A percentile compares a stretch with the other conserved stretches of the same genome.
These are phyloP conservation scores for Cyberlindnera mrakii DNA, from an alignment of 805 yeast genomes.

Conservation along the genomic window DNA sequence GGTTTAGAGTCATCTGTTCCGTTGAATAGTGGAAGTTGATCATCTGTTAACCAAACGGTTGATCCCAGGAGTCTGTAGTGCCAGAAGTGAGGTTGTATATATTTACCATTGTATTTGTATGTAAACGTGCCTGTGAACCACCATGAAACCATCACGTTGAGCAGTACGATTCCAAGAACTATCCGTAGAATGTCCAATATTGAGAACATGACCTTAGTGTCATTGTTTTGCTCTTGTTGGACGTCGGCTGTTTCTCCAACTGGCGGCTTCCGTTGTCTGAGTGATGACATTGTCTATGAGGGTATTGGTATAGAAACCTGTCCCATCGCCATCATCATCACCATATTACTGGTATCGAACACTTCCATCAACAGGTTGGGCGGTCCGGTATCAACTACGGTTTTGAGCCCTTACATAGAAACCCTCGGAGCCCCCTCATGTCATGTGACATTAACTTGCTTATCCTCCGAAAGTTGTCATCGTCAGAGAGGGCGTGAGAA, in stretches of 20 bases:
- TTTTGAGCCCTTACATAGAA: no score
- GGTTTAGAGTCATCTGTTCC: slow-evolving; percentile 40
- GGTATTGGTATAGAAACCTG: no score
- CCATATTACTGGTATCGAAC: no score
- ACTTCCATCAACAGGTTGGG: no score
- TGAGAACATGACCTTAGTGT: slow-evolving; percentile 4
- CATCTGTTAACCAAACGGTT: slow-evolving; percentile 27
- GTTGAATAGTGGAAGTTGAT: slow-evolving; percentile 34
- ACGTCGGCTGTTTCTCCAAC: no score
- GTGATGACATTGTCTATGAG: background rate
- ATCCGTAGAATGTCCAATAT: slow-evolving; percentile 18
- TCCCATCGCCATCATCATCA: no score
- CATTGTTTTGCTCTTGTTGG: background rate
- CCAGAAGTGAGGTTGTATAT: slow-evolving; percentile 31
- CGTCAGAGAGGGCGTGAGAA: no score
- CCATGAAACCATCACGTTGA: slow-evolving; percentile 10
- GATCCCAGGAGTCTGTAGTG: slow-evolving; percentile 11
- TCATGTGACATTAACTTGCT: no score
- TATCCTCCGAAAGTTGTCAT: no score
- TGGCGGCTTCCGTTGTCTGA: background rate
- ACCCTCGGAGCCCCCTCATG: no score
- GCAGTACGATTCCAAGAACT: slow-evolving; percentile 13
- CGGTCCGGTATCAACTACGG: no score
- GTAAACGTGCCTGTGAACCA: slow-evolving; percentile 21
- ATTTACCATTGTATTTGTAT: slow-evolving; percentile 47